A percentile compares a stretch with the other conserved stretches of the same genome.
Evolutionary conservation across 768 basidiomycete species (phyloP).

Genomic region (Trametes gibbosa): DNA sequence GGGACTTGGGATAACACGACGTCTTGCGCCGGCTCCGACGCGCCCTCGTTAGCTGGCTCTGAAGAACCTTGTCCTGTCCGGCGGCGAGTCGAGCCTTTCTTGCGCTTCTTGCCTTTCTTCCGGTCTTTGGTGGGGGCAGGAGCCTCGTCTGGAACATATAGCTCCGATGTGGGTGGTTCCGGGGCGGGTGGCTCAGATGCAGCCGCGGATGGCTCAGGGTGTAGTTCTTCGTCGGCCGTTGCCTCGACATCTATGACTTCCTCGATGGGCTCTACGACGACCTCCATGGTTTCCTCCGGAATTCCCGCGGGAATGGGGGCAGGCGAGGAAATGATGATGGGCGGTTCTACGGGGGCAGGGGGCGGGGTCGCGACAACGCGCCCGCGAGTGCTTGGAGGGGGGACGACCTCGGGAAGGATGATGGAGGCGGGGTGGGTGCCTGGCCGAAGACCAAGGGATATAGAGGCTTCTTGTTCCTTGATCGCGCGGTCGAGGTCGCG

Average conservation of each 20-base stretch:
- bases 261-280: not conserved
- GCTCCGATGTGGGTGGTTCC: conserved; percentile 1
- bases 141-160: conserved; percentile 9
- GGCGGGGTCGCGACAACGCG: conserved; percentile 29
- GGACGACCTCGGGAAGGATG: conserved; percentile 60
- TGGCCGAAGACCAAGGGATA: conserved; percentile 50
- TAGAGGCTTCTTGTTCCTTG: conserved; percentile 54
- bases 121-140: conserved; percentile 27
- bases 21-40: not conserved
- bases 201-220: conserved; percentile 3
- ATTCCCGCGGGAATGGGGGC: not conserved
- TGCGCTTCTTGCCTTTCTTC: conserved; percentile 12
- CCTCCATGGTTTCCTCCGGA: not conserved
- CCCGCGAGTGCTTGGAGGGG: conserved; percentile 46
- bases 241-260: not conserved
- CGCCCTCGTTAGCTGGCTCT: not conserved
- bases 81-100: not conserved
- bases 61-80: not conserved
- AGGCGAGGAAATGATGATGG: not conserved
- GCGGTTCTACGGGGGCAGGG: not conserved
- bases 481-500: conserved; percentile 76
- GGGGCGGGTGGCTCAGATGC: no score
- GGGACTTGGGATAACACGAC: not conserved
- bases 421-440: conserved; percentile 55
- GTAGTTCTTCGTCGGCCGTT: conserved; percentile 3